Evolutionary conservation across 345 rosid species (phyloP).

Genomic region (Eucalyptus pauciflora): DNA sequence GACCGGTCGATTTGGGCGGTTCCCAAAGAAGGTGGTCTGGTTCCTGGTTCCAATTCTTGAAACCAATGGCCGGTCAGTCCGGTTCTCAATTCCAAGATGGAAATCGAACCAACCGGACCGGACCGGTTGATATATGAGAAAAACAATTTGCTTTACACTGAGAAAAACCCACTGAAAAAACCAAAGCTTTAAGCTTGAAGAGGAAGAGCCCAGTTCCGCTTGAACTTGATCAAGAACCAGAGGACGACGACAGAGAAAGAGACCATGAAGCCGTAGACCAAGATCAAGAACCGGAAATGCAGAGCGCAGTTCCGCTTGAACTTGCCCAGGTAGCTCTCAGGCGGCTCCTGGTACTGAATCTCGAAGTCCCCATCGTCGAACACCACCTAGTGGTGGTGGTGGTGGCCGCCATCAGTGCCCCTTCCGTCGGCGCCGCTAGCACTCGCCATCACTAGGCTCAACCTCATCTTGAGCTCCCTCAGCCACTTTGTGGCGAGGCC

Average conservation of each 20-base stretch:
- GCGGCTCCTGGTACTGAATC: constrained; percentile 91
- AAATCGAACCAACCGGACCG: too few relatives aligned
- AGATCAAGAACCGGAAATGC: constrained; percentile 83
- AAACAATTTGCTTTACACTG: too few relatives aligned
- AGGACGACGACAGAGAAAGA: constrained; percentile 72
- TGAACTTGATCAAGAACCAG: constrained; percentile 67
- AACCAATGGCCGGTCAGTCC: fast-evolving
- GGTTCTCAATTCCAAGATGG: too few relatives aligned
- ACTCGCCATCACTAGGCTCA: constrained; percentile 6
- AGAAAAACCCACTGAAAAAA: too few relatives aligned
- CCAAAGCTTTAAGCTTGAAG: too few relatives aligned
- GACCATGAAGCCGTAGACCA: constrained; percentile 72
- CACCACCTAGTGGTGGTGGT: not conserved
- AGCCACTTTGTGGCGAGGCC: constrained; percentile 81
- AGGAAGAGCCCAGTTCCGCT: constrained; percentile 59
- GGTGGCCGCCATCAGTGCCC: too few relatives aligned
- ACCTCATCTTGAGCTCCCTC: constrained; percentile 57
- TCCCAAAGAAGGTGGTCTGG: fast-evolving
- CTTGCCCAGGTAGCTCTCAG: constrained; percentile 83
- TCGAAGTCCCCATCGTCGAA: constrained; percentile 40
- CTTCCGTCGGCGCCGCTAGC: not conserved
- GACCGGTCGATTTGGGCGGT: fast-evolving
- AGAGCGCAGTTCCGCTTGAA: constrained; percentile 92
- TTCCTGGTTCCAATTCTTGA: fast-evolving
- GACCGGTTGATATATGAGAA: too few relatives aligned